Base-by-base conservation (phyloP, 106 monocot genomes). In the Ottelia alismoides region DNA sequence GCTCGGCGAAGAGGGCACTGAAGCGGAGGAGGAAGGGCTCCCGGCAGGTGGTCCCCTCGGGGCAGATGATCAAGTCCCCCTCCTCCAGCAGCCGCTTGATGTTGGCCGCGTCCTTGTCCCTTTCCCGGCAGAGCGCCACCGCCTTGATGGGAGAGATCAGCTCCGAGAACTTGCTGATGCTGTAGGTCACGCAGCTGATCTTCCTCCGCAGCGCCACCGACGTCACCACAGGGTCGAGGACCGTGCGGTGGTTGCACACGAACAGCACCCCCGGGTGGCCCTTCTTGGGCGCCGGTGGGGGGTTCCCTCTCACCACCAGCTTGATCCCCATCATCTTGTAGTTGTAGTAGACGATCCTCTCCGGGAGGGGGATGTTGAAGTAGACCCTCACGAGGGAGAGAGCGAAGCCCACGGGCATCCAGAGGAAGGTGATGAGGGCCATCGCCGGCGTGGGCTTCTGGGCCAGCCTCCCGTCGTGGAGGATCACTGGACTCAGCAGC, bases 11-110 rank as follows among this genome's bases (percentile, higher is more conserved):
- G 26, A 83, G 52, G 11, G 78, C 72, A 7, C 82, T 82, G 74
- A 88, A 88, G 20, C 79, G 49, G 27, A 88, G 82, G 6, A 88
- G 65, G 68, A 83, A 79, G 3, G 88, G 88, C 65, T 87, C 87
- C 1, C 81, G 64, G 65, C 87, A 87, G 1, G 87, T 81, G 0
- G 87, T 87, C 20, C 87, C 87, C 55, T 87, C 81, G 9, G 87
- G 87, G 66, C 81, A 87, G 24, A 87, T 75, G n/a, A n/a, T n/a
- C n/a, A n/a, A n/a, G n/a, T n/a, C n/a, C n/a, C n/a, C 91, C n/a
- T 78, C 75, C 30, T 56, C 67, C 0, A 91, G 70, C 19, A 91
- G 57, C 17, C 48, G 30, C 49, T 67, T 56, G 56, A 91, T 91
- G 77, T 78, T 85, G 55, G 72, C 66, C 7, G 85, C 85, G 48